Percentiles rank a stretch among this genome's conserved stretches.
Evolutionary conservation across 2,329 filamentous ascomycete species (phyloP).

Genomic region (Hymenoscyphus occultus): DNA sequence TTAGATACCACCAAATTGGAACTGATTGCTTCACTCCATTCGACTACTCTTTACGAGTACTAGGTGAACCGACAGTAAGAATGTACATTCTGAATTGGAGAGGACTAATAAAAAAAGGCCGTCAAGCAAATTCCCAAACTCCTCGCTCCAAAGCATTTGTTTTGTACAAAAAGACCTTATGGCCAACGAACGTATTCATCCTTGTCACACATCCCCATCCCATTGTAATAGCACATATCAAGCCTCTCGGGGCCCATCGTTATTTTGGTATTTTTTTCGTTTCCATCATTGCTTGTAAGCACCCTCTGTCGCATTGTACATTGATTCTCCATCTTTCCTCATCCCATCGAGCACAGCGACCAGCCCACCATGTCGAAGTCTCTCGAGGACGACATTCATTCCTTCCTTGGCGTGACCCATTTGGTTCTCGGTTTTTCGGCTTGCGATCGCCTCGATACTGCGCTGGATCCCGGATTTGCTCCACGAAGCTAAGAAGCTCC

Average conservation of each 20-base stretch:
- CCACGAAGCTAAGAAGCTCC: slow-evolving; percentile 54
- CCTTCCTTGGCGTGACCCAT: slow-evolving; percentile 78
- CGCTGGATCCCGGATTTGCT: slow-evolving; percentile 70
- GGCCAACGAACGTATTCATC: slow-evolving; percentile 13
- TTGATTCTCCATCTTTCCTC: slow-evolving; percentile 52
- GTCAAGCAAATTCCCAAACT: slow-evolving; percentile 24
- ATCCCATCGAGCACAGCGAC: slow-evolving; percentile 70
- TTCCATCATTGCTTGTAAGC: slow-evolving; percentile 13
- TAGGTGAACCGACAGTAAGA: not conserved
- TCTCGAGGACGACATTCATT: slow-evolving; percentile 77
- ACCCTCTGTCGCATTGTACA: slow-evolving; percentile 19
- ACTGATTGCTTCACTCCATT: too few species aligned
- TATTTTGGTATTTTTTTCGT: slow-evolving; percentile 15
- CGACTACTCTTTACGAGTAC: too few species aligned
- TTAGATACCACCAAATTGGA: too few species aligned
- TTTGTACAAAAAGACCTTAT: slow-evolving; percentile 26
- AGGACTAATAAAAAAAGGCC: slow-evolving; percentile 24
- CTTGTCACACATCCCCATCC: slow-evolving; percentile 10
- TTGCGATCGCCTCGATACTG: slow-evolving; percentile 75
- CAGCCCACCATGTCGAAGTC: slow-evolving; percentile 63
- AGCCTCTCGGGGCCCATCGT: slow-evolving; percentile 8
- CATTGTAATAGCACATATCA: slow-evolving; percentile 9
- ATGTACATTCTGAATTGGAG: slow-evolving; percentile 21
- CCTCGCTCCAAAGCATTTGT: slow-evolving; percentile 29
- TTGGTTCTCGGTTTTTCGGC: slow-evolving; percentile 73